These are phyloP conservation scores for Cyanidium caldarium DNA, from an alignment of 23 red algal species.

Conservation along the genomic window DNA sequence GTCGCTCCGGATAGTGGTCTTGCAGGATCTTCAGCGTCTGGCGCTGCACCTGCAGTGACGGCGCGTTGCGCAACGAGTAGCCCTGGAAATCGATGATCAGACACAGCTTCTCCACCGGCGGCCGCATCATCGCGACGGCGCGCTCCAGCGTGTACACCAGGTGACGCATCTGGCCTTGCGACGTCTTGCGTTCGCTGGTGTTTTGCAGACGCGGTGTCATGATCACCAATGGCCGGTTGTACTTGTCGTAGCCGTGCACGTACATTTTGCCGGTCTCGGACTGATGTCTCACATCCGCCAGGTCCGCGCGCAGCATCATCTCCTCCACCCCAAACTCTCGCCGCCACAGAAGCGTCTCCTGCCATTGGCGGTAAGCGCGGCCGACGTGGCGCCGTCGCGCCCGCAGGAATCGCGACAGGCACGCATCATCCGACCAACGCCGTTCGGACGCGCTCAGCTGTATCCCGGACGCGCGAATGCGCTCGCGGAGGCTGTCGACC, in stretches of 20 bases:
- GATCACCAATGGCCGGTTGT: slow-evolving; percentile 14
- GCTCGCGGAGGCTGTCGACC: not conserved
- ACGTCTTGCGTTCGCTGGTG: slow-evolving; percentile 16
- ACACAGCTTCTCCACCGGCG: slow-evolving; percentile 17
- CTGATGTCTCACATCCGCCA: slow-evolving; percentile 1
- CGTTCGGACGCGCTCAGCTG: not conserved
- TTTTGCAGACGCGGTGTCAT: slow-evolving; percentile 34
- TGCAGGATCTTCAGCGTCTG: slow-evolving; percentile 48
- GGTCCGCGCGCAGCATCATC: slow-evolving; percentile 5
- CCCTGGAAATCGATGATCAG: slow-evolving; percentile 36
- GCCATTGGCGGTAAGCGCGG: not conserved
- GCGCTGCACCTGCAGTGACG: slow-evolving; percentile 13
- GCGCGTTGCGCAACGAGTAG: slow-evolving; percentile 41
- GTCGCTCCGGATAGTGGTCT: slow-evolving; percentile 59
- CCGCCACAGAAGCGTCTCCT: slow-evolving; percentile 20
- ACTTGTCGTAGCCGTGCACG: slow-evolving; percentile 15
- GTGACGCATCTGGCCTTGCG: slow-evolving; percentile 10
- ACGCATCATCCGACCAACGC: slow-evolving; percentile 14
- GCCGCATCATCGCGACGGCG: not conserved
- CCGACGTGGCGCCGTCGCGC: slow-evolving; percentile 22
- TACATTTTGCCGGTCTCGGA: slow-evolving; percentile 28
- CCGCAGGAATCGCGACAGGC: slow-evolving; percentile 25
- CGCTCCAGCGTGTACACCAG: slow-evolving; percentile 45
- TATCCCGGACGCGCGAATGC: not conserved
- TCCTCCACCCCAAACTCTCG: slow-evolving; percentile 22